These are phyloP conservation scores for Pseudocercospora vitis DNA, from an alignment of 2,329 filamentous ascomycete species.

Conservation along the genomic window DNA sequence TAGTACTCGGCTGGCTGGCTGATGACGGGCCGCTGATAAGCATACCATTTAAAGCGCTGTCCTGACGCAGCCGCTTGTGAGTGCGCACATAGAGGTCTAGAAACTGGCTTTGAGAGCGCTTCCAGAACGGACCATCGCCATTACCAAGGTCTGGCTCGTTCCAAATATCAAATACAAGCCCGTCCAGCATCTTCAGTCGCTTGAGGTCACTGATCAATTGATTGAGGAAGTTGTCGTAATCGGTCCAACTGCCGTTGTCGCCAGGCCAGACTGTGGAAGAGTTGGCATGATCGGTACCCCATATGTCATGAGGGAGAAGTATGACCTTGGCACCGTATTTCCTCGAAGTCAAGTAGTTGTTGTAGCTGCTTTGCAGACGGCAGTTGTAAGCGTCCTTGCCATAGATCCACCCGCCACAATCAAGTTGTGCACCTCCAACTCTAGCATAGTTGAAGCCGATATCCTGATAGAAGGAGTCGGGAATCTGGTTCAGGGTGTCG, in stretches of 20 bases:
- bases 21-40: slow-evolving; percentile 44
- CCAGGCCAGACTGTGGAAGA: slow-evolving; percentile 47
- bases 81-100: slow-evolving; percentile 45
- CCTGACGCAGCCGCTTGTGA: slow-evolving; percentile 42
- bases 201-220: slow-evolving; percentile 43
- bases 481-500: slow-evolving; percentile 39
- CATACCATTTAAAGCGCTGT: slow-evolving; percentile 20
- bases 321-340: slow-evolving; percentile 33
- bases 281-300: slow-evolving; percentile 36
- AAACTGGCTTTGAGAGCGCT: slow-evolving; percentile 42
- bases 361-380: slow-evolving; percentile 46
- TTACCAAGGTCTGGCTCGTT: slow-evolving; percentile 51
- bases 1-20: slow-evolving; percentile 36
- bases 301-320: slow-evolving; percentile 30
- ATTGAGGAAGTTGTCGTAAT: slow-evolving; percentile 47
- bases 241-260: slow-evolving; percentile 52
- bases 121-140: slow-evolving; percentile 39
- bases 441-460: slow-evolving; percentile 45
- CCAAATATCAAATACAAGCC: slow-evolving; percentile 53
- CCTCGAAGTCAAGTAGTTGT: slow-evolving; percentile 48
- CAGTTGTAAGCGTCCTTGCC: slow-evolving; percentile 34
- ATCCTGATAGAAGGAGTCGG: slow-evolving; percentile 42
- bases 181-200: slow-evolving; percentile 40
- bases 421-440: slow-evolving; percentile 46
- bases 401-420: slow-evolving; percentile 43